Evolutionary conservation across 164 flowering plant genomes (phyloP), one percentile per base, ranked within the genome.

Genomic region (Kalanchoe fedtschenkoi): DNA sequence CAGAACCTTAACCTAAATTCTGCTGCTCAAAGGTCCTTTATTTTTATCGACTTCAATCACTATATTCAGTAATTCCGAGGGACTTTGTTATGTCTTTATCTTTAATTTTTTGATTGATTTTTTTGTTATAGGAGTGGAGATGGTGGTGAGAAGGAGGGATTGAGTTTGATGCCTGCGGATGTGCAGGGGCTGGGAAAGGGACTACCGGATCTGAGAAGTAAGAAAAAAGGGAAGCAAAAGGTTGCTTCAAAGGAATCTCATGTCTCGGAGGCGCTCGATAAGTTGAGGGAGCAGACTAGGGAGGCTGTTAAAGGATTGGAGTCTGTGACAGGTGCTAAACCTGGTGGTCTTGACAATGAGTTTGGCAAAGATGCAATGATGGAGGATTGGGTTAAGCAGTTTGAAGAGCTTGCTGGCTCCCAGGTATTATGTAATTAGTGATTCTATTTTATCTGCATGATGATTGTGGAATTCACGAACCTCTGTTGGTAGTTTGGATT

Each of bases 351-450:
- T 2, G 81, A 65, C 13, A 79, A 74, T 60, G 88, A 76, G 61
- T 70, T 81, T 34, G 77, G 72, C 22, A 76, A 76, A 35, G 93
- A 90, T 60, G 79, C 76, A 9, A 71, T 80, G 85, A 71, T 93
- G 75, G 99, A 87, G 63, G 95, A 95, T 65, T 91, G 86, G 83
- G 89, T 87, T 54, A 95, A 95, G 82, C 96, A 95, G 72, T 91
- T 95, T 71, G 95, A 88, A 77, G 87, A 85, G 70, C 80, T 95
- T 53, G 81, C 95, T 59, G 96, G 95, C 14, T 68, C 91, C 73
- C 96, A 95, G 96, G 99, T 89, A 75, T 64, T 58, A 5, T 33
- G 19, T 58, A 17, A 1, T 26, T 69, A 34, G 16, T 29, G 35
- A 29, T 14, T 54, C 28, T 33, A 21, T 7, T 61, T 32, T 15